Conservation (phyloP, 306 rosid genomes). For the Psophocarpus tetragonolobus region DNA sequence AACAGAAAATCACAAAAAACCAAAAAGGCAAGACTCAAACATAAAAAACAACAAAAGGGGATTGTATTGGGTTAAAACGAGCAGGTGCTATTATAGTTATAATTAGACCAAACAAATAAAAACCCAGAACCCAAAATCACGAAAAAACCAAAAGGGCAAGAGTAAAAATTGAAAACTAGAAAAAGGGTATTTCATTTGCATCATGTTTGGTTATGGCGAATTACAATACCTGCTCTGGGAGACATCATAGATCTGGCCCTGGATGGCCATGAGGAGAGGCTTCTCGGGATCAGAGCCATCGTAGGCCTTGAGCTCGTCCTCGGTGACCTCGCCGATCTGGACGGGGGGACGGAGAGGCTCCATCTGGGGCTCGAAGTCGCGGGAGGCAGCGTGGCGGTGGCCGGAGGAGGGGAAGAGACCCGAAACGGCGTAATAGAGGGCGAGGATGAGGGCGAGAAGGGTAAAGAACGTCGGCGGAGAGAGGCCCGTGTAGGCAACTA, state of each 20-base stretch:
- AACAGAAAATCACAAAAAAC: neutral
- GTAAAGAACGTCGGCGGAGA: constrained; percentile 90
- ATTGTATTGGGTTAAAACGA: neutral
- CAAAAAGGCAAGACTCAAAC: neutral
- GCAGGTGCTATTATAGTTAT: neutral
- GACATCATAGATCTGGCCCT: constrained; percentile 98
- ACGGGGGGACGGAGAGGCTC: constrained; percentile 83
- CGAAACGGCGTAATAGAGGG: constrained; percentile 61
- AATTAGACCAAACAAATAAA: neutral
- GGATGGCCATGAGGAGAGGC: constrained; percentile 93
- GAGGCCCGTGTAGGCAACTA: constrained; percentile 77
- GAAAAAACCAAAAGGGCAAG: neutral
- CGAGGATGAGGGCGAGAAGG: constrained; percentile 53
- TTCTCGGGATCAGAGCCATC: constrained; percentile 74
- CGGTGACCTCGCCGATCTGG: constrained; percentile 85
- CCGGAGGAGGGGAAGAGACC: constrained; percentile 63
- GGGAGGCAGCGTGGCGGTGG: neutral
- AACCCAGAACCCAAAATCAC: too few species aligned
- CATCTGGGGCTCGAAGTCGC: constrained; percentile 47
- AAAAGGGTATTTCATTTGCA: too few species aligned
- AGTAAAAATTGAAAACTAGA: too few species aligned
- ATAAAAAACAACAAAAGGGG: neutral
- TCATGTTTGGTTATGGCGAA: too few species aligned
- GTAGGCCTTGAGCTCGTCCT: constrained; percentile 67
- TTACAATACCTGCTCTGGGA: constrained; percentile 76